Base-by-base conservation (phyloP, 176 grass and related monocot genomes). In the Oryza longistaminata region DNA sequence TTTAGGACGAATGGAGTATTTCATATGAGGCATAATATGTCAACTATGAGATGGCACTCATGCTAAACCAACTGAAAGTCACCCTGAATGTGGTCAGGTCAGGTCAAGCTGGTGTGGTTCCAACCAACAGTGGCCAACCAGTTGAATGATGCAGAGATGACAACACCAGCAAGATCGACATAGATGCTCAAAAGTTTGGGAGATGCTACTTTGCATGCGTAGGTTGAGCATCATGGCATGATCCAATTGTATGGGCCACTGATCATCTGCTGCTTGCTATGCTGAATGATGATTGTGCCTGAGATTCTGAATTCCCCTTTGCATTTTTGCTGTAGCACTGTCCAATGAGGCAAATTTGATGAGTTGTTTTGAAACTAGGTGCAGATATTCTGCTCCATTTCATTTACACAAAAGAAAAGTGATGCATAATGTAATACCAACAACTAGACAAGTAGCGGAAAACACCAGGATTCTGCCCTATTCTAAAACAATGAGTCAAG, bases 81-180 rank as follows among this genome's bases (percentile, higher is more conserved):
- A 58, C 53, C 53, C 11, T 43, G 44, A 39, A 64, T 49, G 42
- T 35, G 29, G 13, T 66, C 19, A 21, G 29, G 13, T 66, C 27
- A 21, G 64, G 44, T 15, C 29, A 35, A 68, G 26, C 52, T 60
- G 48, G 42, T 39, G n/a, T 77, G 45, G 73, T 46, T 67, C 19
- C 55, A 74, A 83, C 19, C 81, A 83, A 61, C 53, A 58, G 68
- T 82, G 52, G 55, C 70, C 82, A 84, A 84, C 21, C 0, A 53
- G 55, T 62, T 39, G 62, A 15, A 49, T 49, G 46, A 35, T 40
- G 29, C 27, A 43, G 42, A 10, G 42, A 60, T 43, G 42, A 22
- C 58, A 62, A 3, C 2, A 62, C 8, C 82, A 53, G 29, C 29
- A 26, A 50, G 13, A 55, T 27, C 61, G 49, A 84, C 44, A 55